Conservation (phyloP, 306 rosid genomes). For the Vigna hirtella region DNA sequence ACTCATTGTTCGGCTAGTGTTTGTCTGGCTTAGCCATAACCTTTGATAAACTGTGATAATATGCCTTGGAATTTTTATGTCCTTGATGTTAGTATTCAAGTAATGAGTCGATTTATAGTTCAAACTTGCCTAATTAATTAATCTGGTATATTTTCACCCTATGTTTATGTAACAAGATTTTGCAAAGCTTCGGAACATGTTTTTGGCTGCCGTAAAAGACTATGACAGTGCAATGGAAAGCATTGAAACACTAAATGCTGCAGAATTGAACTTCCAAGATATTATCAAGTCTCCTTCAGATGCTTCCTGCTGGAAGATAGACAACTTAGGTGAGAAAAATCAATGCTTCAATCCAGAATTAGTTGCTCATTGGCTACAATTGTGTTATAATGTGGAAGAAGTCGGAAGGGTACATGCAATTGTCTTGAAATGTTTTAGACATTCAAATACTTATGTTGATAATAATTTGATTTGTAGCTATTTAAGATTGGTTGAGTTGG, state of each 20-base stretch:
- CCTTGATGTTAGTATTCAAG: constrained; percentile 15
- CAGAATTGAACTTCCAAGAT: constrained; percentile 70
- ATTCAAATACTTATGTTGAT: constrained; percentile 57
- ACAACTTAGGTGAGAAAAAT: constrained; percentile 63
- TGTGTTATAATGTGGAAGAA: constrained; percentile 59
- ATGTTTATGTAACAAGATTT: constrained; percentile 58
- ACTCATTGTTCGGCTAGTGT: constrained; percentile 6
- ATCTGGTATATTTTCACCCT: constrained; percentile 24
- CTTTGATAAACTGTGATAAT: constrained; percentile 26
- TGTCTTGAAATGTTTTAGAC: constrained; percentile 52
- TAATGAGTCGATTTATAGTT: constrained; percentile 33
- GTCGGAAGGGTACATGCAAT: constrained; percentile 67
- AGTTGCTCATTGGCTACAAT: constrained; percentile 74
- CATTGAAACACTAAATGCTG: constrained; percentile 63
- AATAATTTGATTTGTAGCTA: constrained; percentile 83
- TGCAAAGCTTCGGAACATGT: constrained; percentile 64
- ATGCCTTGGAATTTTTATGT: background rate
- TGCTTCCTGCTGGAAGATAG: constrained; percentile 70
- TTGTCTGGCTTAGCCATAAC: constrained; percentile 12
- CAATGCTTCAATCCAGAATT: constrained; percentile 54
- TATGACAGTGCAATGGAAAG: constrained; percentile 70
- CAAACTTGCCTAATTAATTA: constrained; percentile 26
- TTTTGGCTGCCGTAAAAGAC: constrained; percentile 72
- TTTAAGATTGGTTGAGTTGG: constrained; percentile 59
- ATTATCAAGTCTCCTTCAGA: constrained; percentile 60